phyloP scores from a whole-genome alignment of 192 early-diverging fungal species.

The Coemansia sp. region DNA sequence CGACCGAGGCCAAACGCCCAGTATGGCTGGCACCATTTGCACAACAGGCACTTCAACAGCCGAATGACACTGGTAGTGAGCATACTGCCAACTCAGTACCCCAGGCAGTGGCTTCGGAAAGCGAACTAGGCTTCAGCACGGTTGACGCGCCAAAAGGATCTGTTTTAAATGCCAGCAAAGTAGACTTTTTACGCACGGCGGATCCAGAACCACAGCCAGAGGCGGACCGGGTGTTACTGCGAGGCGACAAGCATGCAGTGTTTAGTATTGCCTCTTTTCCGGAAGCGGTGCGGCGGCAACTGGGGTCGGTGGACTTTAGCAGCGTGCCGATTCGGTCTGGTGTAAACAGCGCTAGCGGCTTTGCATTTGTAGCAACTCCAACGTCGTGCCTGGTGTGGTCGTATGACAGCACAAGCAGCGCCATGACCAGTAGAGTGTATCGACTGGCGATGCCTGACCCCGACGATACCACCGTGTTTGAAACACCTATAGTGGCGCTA shows the following conservation, averaged over 20 bases:
- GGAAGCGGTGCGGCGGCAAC: constrained; percentile 8
- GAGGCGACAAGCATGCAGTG: constrained; percentile 35
- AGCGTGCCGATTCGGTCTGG: constrained; percentile 15
- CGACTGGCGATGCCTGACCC: constrained; percentile 30
- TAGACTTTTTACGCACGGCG: too few species aligned
- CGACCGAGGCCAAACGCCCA: constrained; percentile 4
- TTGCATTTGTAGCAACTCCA: constrained; percentile 37
- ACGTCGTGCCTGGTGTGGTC: constrained; percentile 37
- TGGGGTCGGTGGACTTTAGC: constrained; percentile 6
- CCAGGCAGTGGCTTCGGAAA: too few species aligned
- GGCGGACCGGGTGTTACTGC: constrained; percentile 11
- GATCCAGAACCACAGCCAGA: too few species aligned
- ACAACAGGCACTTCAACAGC: not conserved
- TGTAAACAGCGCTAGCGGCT: constrained; percentile 12
- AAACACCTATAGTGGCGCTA: constrained; percentile 25
- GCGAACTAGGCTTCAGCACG: too few species aligned
- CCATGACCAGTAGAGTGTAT: constrained; percentile 15
- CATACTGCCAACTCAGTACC: too few species aligned
- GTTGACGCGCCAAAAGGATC: too few species aligned
- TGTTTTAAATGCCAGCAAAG: too few species aligned
- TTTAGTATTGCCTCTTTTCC: constrained; percentile 22
- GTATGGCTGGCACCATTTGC: constrained; percentile 14
- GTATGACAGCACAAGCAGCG: constrained; percentile 3
- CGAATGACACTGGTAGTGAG: too few species aligned
- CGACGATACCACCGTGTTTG: constrained; percentile 1